Evolutionary conservation across 176 grass and related monocot species (phyloP).

Genomic region (Zoysia japonica): DNA sequence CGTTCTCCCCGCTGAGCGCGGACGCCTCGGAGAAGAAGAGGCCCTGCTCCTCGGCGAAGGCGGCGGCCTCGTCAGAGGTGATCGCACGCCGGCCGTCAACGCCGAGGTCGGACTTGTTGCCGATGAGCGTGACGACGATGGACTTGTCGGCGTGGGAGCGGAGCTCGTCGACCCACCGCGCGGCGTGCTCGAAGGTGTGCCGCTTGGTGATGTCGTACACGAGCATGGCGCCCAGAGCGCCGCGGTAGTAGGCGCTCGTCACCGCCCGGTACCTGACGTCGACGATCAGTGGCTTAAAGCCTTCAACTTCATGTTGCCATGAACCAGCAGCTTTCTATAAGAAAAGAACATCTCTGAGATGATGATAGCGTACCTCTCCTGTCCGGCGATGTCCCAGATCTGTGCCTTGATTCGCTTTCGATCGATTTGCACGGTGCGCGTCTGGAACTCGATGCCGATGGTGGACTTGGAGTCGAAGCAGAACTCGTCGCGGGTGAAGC

Average conservation of each 20-base stretch:
- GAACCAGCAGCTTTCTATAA: background rate
- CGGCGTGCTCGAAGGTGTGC: constrained; percentile 52
- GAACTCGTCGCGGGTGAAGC: constrained; percentile 69
- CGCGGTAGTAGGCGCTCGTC: constrained; percentile 88
- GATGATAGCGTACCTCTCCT: constrained; percentile 36
- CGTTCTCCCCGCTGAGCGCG: constrained; percentile 78
- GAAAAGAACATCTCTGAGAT: background rate
- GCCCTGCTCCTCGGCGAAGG: constrained; percentile 83
- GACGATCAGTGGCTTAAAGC: background rate
- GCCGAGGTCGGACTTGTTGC: constrained; percentile 83
- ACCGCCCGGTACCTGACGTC: constrained; percentile 70
- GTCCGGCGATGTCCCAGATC: constrained; percentile 77
- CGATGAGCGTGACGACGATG: constrained; percentile 75
- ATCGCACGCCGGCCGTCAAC: background rate
- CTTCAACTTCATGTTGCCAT: constrained; percentile 34
- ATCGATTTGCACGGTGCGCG: constrained; percentile 45
- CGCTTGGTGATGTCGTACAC: constrained; percentile 84
- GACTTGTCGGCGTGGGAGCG: constrained; percentile 77
- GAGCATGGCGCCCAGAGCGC: constrained; percentile 77
- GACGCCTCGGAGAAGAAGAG: constrained; percentile 90
- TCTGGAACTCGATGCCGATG: constrained; percentile 92
- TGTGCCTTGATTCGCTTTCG: constrained; percentile 57
- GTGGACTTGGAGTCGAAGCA: constrained; percentile 93
- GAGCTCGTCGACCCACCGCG: constrained; percentile 74
- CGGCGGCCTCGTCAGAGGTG: constrained; percentile 45